Percentiles rank a stretch among this genome's conserved stretches.
phyloP scores from a whole-genome alignment of 139 green algal species.

The Auxenochlorella pyrenoidosa region DNA sequence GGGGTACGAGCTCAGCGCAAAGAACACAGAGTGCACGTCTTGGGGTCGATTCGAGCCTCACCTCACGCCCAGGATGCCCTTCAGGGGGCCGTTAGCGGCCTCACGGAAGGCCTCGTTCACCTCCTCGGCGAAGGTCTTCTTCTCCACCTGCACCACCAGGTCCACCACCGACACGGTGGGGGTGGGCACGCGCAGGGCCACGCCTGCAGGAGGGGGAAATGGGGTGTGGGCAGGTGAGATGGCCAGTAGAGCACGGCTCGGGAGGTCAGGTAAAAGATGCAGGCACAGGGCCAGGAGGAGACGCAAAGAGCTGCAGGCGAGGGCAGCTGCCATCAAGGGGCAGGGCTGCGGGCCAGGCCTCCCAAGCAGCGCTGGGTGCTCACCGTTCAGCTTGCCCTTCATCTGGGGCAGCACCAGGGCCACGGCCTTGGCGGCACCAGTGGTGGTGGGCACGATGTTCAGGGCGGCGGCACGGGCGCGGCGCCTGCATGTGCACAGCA shows the following conservation, averaged over 20 bases:
- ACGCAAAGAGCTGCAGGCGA: too few relatives aligned
- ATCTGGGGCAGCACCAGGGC: slow-evolving; percentile 93
- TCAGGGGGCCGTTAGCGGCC: slow-evolving; percentile 83
- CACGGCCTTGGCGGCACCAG: slow-evolving; percentile 98
- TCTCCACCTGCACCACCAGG: slow-evolving; percentile 97
- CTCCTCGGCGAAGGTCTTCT: slow-evolving; percentile 99
- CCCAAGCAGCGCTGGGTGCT: background rate
- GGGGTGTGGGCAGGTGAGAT: background rate
- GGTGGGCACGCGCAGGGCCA: slow-evolving; percentile 98
- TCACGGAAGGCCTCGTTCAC: slow-evolving; percentile 98
- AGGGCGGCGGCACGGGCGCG: slow-evolving; percentile 96
- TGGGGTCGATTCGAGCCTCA: too few relatives aligned
- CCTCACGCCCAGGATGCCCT: slow-evolving; percentile 91
- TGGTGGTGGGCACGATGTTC: slow-evolving; percentile 99
- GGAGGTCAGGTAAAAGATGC: background rate
- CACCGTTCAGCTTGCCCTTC: slow-evolving; percentile 95
- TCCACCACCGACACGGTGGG: slow-evolving; percentile 99
- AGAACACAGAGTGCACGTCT: too few relatives aligned
- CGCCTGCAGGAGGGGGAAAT: slow-evolving; percentile 58
- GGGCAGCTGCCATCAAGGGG: too few relatives aligned
- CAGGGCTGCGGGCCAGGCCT: too few relatives aligned
- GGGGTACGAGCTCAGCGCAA: too few relatives aligned
- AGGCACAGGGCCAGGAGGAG: too few relatives aligned
- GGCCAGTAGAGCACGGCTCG: background rate
- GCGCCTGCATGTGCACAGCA: slow-evolving; percentile 42